These are phyloP conservation scores for Globisporangium paddicum DNA, from an alignment of 352 stramenopile genomes.

Conservation along the genomic window DNA sequence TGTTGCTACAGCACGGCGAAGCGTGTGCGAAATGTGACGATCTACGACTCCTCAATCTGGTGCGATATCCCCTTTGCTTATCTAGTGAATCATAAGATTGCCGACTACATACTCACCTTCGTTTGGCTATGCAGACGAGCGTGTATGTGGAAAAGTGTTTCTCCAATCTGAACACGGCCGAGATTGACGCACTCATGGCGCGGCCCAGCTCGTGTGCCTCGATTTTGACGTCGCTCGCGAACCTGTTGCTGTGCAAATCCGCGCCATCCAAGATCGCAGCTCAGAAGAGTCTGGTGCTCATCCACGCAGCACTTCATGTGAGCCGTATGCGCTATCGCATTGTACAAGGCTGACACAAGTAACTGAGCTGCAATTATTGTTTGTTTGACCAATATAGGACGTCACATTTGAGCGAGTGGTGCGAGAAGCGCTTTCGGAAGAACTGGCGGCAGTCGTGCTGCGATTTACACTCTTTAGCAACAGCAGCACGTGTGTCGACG, in stretches of 20 bases:
- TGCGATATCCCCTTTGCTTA: constrained; percentile 5
- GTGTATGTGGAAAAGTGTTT: constrained; percentile 64
- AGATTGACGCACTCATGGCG: constrained; percentile 23
- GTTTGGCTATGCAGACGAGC: constrained; percentile 24
- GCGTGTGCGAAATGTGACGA: constrained; percentile 28
- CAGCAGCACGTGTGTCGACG: neutral
- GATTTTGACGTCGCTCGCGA: constrained; percentile 23
- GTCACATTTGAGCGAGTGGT: constrained; percentile 6
- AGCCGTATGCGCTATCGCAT: too few species aligned
- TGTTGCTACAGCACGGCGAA: constrained; percentile 30
- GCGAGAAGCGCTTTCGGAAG: constrained; percentile 1
- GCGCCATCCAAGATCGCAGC: constrained; percentile 37
- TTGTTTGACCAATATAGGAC: neutral
- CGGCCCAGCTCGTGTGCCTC: constrained; percentile 12
- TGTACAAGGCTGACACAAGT: too few species aligned
- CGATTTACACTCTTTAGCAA: neutral
- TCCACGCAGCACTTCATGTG: constrained; percentile 39
- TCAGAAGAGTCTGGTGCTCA: constrained; percentile 33
- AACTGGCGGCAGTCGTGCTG: neutral
- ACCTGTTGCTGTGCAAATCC: constrained; percentile 36
- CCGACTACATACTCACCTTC: neutral
- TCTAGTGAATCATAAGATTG: too few species aligned
- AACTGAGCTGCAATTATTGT: too few species aligned
- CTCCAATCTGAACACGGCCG: constrained; percentile 24
- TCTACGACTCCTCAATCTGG: constrained; percentile 46